Evolutionary conservation across 371 early-diverging fungal species (phyloP).

Genomic region (Modicella reniformis): DNA sequence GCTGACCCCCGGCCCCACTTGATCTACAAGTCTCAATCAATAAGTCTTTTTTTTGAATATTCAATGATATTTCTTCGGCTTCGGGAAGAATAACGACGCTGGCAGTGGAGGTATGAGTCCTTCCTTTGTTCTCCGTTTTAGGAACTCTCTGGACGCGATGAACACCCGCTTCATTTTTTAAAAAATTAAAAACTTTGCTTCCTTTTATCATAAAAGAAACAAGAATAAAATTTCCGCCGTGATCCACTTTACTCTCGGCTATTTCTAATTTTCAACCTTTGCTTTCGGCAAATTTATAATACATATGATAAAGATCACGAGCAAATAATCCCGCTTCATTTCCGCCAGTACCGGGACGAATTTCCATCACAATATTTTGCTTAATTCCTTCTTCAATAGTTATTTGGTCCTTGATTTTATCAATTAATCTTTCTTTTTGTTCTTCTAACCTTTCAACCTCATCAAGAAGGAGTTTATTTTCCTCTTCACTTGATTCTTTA

Average conservation of each 20-base stretch:
- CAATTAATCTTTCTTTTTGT: too few species aligned
- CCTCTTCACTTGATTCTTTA: too few species aligned
- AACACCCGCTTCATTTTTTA: slow-evolving; percentile 86
- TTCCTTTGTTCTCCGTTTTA: slow-evolving; percentile 82
- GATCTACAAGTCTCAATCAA: slow-evolving; percentile 83
- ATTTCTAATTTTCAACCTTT: slow-evolving; percentile 78
- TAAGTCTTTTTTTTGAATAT: slow-evolving; percentile 75
- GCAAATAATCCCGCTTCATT: slow-evolving; percentile 86
- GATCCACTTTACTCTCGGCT: too few species aligned
- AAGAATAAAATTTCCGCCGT: too few species aligned
- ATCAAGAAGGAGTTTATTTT: too few species aligned
- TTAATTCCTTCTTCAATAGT: too few species aligned
- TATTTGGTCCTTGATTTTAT: too few species aligned
- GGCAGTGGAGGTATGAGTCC: slow-evolving; percentile 87
- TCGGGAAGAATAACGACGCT: slow-evolving; percentile 88
- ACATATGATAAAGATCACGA: slow-evolving; percentile 80
- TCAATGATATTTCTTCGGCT: slow-evolving; percentile 77
- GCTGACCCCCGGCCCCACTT: slow-evolving; percentile 88
- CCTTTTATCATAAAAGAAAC: slow-evolving; percentile 79
- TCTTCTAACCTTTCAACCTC: too few species aligned
- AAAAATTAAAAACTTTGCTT: slow-evolving; percentile 73
- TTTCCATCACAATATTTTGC: slow-evolving; percentile 83
- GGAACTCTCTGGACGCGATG: slow-evolving; percentile 89
- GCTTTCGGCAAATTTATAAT: slow-evolving; percentile 73
- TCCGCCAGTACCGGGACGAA: slow-evolving; percentile 85